Evolutionary conservation across 768 basidiomycete species (phyloP).

Genomic region (Galerina sulciceps): DNA sequence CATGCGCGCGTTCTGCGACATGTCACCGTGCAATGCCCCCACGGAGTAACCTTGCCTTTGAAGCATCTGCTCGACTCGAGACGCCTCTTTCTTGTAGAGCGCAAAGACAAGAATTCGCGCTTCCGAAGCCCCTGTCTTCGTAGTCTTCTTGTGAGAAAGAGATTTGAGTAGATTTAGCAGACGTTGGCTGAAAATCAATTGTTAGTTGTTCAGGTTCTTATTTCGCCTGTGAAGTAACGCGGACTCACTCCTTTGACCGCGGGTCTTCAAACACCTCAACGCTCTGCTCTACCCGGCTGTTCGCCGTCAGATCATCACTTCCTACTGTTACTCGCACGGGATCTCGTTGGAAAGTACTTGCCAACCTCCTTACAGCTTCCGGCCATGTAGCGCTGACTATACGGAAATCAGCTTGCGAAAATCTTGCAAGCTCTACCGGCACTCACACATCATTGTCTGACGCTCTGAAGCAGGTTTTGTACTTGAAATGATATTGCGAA

Average conservation of each 20-base stretch:
- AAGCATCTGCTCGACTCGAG: constrained; percentile 85
- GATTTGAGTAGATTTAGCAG: constrained; percentile 59
- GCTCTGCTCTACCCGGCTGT: constrained; percentile 89
- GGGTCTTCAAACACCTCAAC: constrained; percentile 92
- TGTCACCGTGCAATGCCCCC: constrained; percentile 87
- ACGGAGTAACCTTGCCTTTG: constrained; percentile 75
- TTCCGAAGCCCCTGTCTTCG: constrained; percentile 50
- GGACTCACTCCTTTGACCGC: constrained; percentile 82
- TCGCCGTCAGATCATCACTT: constrained; percentile 92
- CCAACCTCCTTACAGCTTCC: constrained; percentile 87
- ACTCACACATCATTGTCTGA: constrained; percentile 94
- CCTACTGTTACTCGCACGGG: constrained; percentile 94
- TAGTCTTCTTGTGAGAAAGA: constrained; percentile 65
- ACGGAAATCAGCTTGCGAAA: background rate
- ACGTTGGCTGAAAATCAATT: constrained; percentile 49
- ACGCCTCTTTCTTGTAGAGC: constrained; percentile 96
- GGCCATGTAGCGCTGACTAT: constrained; percentile 99
- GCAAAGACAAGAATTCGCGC: constrained; percentile 90
- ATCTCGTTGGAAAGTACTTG: constrained; percentile 82
- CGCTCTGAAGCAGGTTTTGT: constrained; percentile 70
- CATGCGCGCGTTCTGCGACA: constrained; percentile 84
- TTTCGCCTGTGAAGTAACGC: background rate
- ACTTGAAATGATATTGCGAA: constrained; percentile 82
- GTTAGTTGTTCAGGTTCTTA: background rate
- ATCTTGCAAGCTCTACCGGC: background rate